A percentile compares a stretch with the other conserved stretches of the same genome.
These are phyloP conservation scores for Plicaturopsis crispa DNA, from an alignment of 768 basidiomycete genomes.

Conservation along the genomic window DNA sequence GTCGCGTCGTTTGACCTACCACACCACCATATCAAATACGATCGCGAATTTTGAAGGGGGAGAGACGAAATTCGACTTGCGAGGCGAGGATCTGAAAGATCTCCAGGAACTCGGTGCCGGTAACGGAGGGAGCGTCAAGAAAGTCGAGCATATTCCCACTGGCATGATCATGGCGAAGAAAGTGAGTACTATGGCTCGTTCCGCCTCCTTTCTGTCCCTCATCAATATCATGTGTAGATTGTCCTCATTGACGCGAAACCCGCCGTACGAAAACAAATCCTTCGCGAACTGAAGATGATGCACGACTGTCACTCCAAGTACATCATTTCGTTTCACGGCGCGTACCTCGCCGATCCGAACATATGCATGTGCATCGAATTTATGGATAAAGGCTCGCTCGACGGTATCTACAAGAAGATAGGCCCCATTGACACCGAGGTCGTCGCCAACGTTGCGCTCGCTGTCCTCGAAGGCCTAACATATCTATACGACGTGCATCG, in stretches of 20 bases:
- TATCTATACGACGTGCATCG: constrained; percentile 97
- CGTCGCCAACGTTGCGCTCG: constrained; percentile 89
- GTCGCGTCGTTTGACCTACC: constrained; percentile 62
- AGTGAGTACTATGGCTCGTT: constrained; percentile 50
- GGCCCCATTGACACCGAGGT: constrained; percentile 91
- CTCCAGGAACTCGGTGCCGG: constrained; percentile 90
- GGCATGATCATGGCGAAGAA: constrained; percentile 97
- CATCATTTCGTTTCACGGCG: constrained; percentile 97
- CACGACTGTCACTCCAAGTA: constrained; percentile 90
- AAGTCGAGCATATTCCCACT: constrained; percentile 88
- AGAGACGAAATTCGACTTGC: constrained; percentile 78
- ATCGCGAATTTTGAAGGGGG: constrained; percentile 82
- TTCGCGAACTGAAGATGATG: constrained; percentile 98
- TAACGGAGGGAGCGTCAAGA: constrained; percentile 96
- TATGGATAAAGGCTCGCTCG: constrained; percentile 91
- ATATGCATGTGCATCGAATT: constrained; percentile 99
- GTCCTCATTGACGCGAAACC: constrained; percentile 97
- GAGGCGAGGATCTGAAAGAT: constrained; percentile 86
- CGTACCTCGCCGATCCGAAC: constrained; percentile 94
- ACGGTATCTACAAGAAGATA: constrained; percentile 93
- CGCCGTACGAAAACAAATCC: constrained; percentile 92
- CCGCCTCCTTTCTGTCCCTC: not conserved
- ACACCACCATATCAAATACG: constrained; percentile 73
- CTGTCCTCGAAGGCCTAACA: constrained; percentile 90
- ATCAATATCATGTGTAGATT: constrained; percentile 61